phyloP scores from a whole-genome alignment of 1,284 basidiomycete species.

The Sphaerobolus stellatus region DNA sequence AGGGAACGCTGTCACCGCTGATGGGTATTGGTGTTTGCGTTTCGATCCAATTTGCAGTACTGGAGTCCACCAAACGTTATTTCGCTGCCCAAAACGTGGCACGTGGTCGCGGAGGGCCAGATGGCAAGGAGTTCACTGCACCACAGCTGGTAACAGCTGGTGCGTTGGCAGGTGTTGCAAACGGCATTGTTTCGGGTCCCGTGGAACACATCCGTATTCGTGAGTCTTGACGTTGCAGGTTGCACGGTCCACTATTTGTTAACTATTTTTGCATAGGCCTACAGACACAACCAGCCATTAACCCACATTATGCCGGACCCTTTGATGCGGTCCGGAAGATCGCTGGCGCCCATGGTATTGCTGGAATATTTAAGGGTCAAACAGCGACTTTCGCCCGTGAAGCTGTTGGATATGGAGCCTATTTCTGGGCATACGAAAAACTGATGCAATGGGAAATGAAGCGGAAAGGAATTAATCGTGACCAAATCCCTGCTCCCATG shows the following conservation, averaged over 20 bases:
- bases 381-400: conserved; percentile 88
- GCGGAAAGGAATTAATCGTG: conserved; percentile 65
- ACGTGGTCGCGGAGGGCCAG: conserved; percentile 56
- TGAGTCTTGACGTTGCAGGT: conserved; percentile 39
- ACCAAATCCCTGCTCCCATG: conserved; percentile 75
- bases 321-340: conserved; percentile 86
- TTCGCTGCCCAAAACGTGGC: conserved; percentile 65
- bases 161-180: conserved; percentile 84
- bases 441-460: conserved; percentile 83
- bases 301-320: conserved; percentile 78
- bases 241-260: conserved; percentile 10
- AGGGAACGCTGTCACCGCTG: conserved; percentile 93
- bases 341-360: conserved; percentile 68
- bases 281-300: conserved; percentile 81
- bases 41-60: conserved; percentile 93
- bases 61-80: conserved; percentile 87
- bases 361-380: conserved; percentile 91
- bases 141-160: conserved; percentile 79
- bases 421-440: conserved; percentile 93
- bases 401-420: conserved; percentile 81
- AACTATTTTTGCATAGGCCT: conserved; percentile 51
- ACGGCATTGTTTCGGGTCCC: conserved; percentile 90
- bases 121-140: conserved; percentile 55
- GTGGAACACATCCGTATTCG: conserved; percentile 98
- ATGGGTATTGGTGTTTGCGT: conserved; percentile 95